Evolutionary conservation across 1,139 yeast species (phyloP).

Genomic region (Citeromyces hawaiiensis): DNA sequence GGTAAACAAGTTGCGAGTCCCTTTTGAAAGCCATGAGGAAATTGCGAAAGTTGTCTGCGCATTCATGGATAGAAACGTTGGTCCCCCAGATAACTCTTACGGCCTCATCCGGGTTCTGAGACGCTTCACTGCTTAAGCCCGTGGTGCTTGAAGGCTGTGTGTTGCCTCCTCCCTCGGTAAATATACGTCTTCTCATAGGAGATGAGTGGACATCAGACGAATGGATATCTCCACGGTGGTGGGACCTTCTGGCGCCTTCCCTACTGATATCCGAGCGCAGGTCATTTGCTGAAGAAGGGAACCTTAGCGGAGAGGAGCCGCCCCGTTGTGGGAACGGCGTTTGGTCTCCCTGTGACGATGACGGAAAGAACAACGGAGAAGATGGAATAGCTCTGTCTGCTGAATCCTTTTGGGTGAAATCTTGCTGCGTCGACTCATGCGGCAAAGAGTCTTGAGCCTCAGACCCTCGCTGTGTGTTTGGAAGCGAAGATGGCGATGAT

Average conservation of each 20-base stretch:
- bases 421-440: conserved; percentile 4
- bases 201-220: conserved; percentile 41
- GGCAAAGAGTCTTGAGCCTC: conserved; percentile 2
- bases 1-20: conserved; percentile 54
- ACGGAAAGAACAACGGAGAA: conserved; percentile 34
- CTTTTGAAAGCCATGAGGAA: conserved; percentile 75
- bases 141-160: conserved; percentile 6
- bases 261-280: conserved; percentile 7
- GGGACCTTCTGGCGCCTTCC: conserved; percentile 9
- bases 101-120: conserved; percentile 35
- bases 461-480: conserved; percentile 3
- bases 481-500: conserved; percentile 20
- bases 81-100: conserved; percentile 97
- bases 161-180: conserved; percentile 13
- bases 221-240: conserved; percentile 39
- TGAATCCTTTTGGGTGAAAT: conserved; percentile 2
- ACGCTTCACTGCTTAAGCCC: conserved; percentile 13
- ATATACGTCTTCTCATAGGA: conserved; percentile 25
- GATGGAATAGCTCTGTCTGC: conserved; percentile 14
- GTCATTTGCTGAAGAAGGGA: conserved; percentile 2
- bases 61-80: conserved; percentile 83
- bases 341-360: conserved; percentile 15
- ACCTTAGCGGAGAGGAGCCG: conserved; percentile 6
- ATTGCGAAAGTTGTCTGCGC: conserved; percentile 65
- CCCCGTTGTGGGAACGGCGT: not conserved